Evolutionary conservation across 108 stramenopile genomes (phyloP), one percentile per base, ranked within the genome.

Genomic region (Mediolabrus comicus): DNA sequence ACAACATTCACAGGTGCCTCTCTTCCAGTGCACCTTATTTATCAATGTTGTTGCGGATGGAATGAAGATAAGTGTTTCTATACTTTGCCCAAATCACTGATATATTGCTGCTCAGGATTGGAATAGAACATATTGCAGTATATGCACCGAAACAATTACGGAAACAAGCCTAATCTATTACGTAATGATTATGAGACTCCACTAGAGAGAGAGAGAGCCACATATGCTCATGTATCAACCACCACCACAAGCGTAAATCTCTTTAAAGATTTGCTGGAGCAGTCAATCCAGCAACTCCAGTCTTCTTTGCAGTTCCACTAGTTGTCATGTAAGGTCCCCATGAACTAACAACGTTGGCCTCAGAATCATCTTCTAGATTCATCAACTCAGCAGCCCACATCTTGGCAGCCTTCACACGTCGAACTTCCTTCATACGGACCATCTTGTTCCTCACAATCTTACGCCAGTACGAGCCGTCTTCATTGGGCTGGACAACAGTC

Each of bases 401-500:
- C 84, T 75, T 79, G 53, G 95, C 96, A 54, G 89, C 84, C 69
- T 87, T 79, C 64, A 94, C 91, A 57, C 94, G 77, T 32, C 86
- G 79, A 33, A 81, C 83, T 73, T 97, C 97, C 74, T 91, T 82
- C 86, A 86, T 83, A 30, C 97, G 83, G 33, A 88, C 67, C 68
- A 86, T 87, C 73, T 98, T 98, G 78, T 98, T 98, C 9, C 96
- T 84, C n/a, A 89, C 87, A 67, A 92, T 83, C 71, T 94, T 92
- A 24, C 95, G 86, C 92, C 96, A 97, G 81, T 96, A 98, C 12
- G 88, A 89, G 9, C 97, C 97, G 72, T 98, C 95, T 58, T 96
- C 91, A 65, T 98, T 97, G 27, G 96, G 96, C 58, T 96, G 96
- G n/a, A 97, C 74, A 13, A 98, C 92, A 41, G 72, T 75, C 10